Conservation (phyloP, 1,139 yeast genomes). For the Saccharomyces hybrid region DNA sequence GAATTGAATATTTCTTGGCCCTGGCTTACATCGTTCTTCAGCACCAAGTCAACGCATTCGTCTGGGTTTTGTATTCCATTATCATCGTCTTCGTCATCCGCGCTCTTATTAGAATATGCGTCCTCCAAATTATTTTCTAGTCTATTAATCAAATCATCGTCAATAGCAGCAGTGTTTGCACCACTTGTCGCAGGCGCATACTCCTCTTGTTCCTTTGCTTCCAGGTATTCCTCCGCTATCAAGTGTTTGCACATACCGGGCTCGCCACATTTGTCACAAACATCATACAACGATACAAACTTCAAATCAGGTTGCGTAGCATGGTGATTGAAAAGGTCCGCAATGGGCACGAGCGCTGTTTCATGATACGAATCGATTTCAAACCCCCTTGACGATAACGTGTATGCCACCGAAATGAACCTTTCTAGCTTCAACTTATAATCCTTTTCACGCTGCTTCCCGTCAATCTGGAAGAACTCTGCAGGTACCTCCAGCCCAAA, state of each 20-base stretch:
- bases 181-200: conserved; percentile 28
- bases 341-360: conserved; percentile 79
- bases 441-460: conserved; percentile 10
- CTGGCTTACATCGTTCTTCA: conserved; percentile 36
- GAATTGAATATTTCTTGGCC: conserved; percentile 68
- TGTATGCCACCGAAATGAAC: conserved; percentile 48
- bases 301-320: conserved; percentile 52
- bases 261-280: conserved; percentile 69
- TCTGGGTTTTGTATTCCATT: conserved; percentile 31
- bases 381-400: conserved; percentile 72
- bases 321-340: conserved; percentile 79
- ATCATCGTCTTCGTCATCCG: conserved; percentile 16
- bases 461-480: conserved; percentile 25
- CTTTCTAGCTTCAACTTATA: conserved; percentile 28
- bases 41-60: conserved; percentile 52
- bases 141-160: conserved; percentile 26
- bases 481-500: conserved; percentile 36
- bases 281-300: conserved; percentile 64
- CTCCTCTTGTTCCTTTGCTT: conserved; percentile 17
- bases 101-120: conserved; percentile 13
- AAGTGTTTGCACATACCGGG: conserved; percentile 46
- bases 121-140: conserved; percentile 12
- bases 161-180: conserved; percentile 28
- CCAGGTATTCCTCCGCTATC: conserved; percentile 15
- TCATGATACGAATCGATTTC: conserved; percentile 70